Base-by-base conservation (phyloP, 2,329 filamentous ascomycete genomes). In the Colletotrichum spinosum region DNA sequence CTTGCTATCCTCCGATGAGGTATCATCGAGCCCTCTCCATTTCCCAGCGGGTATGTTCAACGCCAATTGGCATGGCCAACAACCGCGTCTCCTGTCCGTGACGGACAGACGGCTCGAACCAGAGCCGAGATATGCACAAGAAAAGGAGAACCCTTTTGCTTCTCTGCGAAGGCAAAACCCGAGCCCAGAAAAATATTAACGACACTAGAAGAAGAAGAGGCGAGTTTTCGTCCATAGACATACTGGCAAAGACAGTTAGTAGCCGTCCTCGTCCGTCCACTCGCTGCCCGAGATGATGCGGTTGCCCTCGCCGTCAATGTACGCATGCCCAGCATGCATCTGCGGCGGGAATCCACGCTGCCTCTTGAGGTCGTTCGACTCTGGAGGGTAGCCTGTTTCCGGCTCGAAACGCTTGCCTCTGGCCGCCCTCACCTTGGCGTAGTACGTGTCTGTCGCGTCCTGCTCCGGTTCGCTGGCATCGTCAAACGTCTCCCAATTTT, bases 401-500 rank as follows among this genome's bases (percentile, higher is more conserved):
- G 83, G 83, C 25, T 80, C 82, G 65, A 86, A 83, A 50, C 90
- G 85, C 79, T 93, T 94, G 70, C 84, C 84, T 41, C 88, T 86
- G 6, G 90, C 84, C 38, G 90, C 89, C 62, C 90, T 86, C 58
- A 94, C 81, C 77, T 92, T 93, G 69, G 92, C 91, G 73, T 93
- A 93, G 77, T 97, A 97, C 9, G 88, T 85, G 67, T 96, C 92
- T 4, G 89, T 90, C 0, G 86, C 87, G 74, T 97, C 94, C 33
- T 85, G 84, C 72, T 93, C 92, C 0, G 90, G 88, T 72, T 93
- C 90, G 67, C 91, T 93, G 69, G 86, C 88, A 75, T 97, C 93
- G 71, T 96, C 94, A 72, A 96, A 98, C 9, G 94, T 97, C 78
- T 98, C 95, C 95, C 95, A 98, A 76, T 98, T 98, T 79, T 98